Conservation (phyloP, 352 stramenopile species). For the Plasmopara viticola region DNA sequence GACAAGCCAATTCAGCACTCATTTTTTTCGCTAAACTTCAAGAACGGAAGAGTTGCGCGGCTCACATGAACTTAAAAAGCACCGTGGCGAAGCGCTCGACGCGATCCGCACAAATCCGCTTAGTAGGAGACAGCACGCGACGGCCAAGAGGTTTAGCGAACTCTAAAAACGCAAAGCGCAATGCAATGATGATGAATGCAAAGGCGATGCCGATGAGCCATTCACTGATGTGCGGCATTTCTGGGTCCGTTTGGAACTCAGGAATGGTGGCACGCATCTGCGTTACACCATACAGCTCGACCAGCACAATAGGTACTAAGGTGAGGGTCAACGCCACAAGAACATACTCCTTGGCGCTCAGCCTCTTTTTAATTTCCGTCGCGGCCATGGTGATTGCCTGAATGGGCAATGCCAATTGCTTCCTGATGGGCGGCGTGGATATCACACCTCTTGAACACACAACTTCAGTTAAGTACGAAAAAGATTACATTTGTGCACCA, state of each 20-base stretch:
- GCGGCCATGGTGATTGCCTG: neutral
- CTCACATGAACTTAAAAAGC: slow-evolving; percentile 63
- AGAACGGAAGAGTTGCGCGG: slow-evolving; percentile 10
- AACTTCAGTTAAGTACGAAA: too few species aligned
- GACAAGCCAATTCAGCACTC: neutral
- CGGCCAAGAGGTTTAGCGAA: slow-evolving; percentile 40
- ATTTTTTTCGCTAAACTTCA: neutral
- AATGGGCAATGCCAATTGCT: too few species aligned
- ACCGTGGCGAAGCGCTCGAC: slow-evolving; percentile 63
- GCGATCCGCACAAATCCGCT: slow-evolving; percentile 44
- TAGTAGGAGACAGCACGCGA: slow-evolving; percentile 41
- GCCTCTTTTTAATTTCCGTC: slow-evolving; percentile 46
- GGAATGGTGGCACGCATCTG: slow-evolving; percentile 32
- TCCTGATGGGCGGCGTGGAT: too few species aligned
- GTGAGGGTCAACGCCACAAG: slow-evolving; percentile 50
- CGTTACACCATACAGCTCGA: slow-evolving; percentile 46
- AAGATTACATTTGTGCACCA: too few species aligned
- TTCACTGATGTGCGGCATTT: slow-evolving; percentile 48
- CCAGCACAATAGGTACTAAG: slow-evolving; percentile 50
- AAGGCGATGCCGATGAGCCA: slow-evolving; percentile 28
- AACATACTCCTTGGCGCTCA: slow-evolving; percentile 56
- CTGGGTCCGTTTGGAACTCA: slow-evolving; percentile 13
- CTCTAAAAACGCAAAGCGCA: slow-evolving; percentile 31
- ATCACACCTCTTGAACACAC: too few species aligned
- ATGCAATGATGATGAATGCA: slow-evolving; percentile 32